phyloP scores from a whole-genome alignment of 345 rosid species.

The Mallotus nudiflorus region DNA sequence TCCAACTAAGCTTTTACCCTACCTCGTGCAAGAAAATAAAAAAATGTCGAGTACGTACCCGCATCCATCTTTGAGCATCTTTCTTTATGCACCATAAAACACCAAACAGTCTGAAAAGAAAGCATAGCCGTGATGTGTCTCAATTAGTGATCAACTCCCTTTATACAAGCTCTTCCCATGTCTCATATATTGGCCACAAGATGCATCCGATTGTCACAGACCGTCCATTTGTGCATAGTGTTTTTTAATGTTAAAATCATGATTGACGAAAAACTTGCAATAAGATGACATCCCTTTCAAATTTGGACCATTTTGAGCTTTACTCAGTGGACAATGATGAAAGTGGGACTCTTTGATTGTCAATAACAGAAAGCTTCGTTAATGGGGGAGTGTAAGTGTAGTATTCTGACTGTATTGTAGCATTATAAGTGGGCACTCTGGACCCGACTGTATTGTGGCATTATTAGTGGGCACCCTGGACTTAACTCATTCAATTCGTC shows the following conservation, averaged over 20 bases:
- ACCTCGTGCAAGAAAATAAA: not conserved
- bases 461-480: conserved; percentile 1
- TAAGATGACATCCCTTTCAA: not conserved
- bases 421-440: not conserved
- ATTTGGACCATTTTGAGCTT: not conserved
- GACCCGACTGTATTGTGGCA: no score
- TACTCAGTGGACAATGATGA: not conserved
- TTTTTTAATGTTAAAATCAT: not conserved
- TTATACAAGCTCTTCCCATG: no score
- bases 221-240: not conserved
- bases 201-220: not conserved
- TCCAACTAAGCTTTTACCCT: not conserved
- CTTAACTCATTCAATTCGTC: not conserved
- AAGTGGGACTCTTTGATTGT: not conserved
- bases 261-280: not conserved
- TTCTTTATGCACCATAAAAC: not conserved
- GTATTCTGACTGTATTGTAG: not conserved
- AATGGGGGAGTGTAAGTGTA: not conserved
- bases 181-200: not conserved
- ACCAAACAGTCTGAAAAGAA: not conserved
- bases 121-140: not conserved
- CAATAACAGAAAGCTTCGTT: not conserved
- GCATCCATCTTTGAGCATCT: not conserved
- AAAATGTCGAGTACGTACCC: not conserved
- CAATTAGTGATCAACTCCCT: no score